Evolutionary conservation across 2,329 filamentous ascomycete genomes (phyloP).

Genomic region (Fusarium neocosmosporiellum): DNA sequence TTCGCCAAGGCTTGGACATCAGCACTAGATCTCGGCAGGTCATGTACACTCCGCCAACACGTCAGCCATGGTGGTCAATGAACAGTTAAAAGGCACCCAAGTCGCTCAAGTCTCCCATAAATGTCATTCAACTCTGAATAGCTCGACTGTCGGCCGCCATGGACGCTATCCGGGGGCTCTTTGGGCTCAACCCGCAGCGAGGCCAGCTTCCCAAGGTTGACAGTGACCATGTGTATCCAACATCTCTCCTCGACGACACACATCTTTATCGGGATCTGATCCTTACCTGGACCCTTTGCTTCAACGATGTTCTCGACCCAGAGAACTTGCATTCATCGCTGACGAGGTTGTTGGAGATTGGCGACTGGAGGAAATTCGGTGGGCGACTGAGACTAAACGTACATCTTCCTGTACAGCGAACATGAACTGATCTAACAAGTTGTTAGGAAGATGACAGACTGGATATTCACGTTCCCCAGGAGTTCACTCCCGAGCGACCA

Average conservation of each 20-base stretch:
- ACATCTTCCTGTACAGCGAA: conserved; percentile 9
- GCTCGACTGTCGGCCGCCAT: not conserved
- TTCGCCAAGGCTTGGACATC: not conserved
- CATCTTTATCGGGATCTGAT: not conserved
- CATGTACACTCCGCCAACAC: not conserved
- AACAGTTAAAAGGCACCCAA: too few species aligned
- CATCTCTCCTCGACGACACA: conserved; percentile 8
- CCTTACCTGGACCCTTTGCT: conserved; percentile 50
- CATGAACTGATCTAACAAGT: not conserved
- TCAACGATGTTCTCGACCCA: conserved; percentile 59
- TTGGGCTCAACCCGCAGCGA: not conserved
- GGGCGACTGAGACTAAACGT: conserved; percentile 49
- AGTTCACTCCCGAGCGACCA: conserved; percentile 48
- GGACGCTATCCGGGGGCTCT: not conserved
- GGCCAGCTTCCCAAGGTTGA: not conserved
- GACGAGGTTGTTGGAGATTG: conserved; percentile 52
- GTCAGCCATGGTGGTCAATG: not conserved
- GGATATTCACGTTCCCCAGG: conserved; percentile 47
- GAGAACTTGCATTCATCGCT: conserved; percentile 52
- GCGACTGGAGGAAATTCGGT: conserved; percentile 60
- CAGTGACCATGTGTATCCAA: conserved; percentile 6
- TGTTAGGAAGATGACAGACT: conserved; percentile 39
- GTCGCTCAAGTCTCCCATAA: too few species aligned
- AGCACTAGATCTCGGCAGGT: not conserved
- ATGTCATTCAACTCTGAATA: not conserved